Evolutionary conservation across 2,329 filamentous ascomycete species (phyloP).

Genomic region (Knufia petricola): DNA sequence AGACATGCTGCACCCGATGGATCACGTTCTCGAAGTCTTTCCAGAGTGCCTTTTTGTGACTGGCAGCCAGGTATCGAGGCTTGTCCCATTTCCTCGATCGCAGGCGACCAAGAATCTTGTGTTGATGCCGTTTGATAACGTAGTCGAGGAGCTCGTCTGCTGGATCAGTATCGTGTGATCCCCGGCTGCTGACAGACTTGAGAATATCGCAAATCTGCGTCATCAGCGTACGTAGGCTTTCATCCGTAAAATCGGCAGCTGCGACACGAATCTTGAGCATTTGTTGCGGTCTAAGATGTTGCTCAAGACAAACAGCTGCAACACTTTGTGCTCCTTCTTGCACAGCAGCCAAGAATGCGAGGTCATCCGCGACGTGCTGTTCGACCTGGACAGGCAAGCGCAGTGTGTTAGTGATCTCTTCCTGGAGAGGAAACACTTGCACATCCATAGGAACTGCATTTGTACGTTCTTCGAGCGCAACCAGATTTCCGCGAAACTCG

Average conservation of each 20-base stretch:
- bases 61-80: conserved; percentile 12
- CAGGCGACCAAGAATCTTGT: conserved; percentile 9
- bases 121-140: conserved; percentile 3
- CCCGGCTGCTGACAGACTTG: neutral
- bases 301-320: conserved; percentile 26
- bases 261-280: conserved; percentile 12
- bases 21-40: conserved; percentile 13
- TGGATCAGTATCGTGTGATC: neutral
- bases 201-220: neutral
- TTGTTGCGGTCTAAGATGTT: conserved; percentile 10
- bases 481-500: conserved; percentile 18
- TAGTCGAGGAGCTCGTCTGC: neutral
- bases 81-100: conserved; percentile 17
- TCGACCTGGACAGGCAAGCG: conserved; percentile 17
- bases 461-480: conserved; percentile 15
- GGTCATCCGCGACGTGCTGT: conserved; percentile 24
- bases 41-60: conserved; percentile 17
- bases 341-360: conserved; percentile 26
- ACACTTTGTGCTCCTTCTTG: conserved; percentile 24
- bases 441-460: conserved; percentile 10
- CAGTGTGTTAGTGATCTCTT: neutral
- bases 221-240: neutral
- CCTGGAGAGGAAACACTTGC: conserved; percentile 9
- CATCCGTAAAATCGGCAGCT: conserved; percentile 11
- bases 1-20: conserved; percentile 14